Percentiles rank a stretch among this genome's conserved stretches.
These are phyloP conservation scores for Boletellus ananas DNA, from an alignment of 768 basidiomycete species.

Conservation along the genomic window DNA sequence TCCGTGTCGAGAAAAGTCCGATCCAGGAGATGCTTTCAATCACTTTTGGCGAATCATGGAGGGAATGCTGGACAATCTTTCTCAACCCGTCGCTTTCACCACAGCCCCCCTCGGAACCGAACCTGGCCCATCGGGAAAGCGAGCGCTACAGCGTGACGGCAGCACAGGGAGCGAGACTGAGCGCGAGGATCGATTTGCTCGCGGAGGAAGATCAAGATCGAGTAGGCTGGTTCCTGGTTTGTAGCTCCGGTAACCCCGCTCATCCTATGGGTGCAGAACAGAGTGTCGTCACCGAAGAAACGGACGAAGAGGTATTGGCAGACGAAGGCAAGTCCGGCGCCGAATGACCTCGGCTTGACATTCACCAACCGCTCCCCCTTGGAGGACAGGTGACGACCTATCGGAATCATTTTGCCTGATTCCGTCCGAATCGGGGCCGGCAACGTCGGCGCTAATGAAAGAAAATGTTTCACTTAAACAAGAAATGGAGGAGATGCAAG, in stretches of 20 bases:
- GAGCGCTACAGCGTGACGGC: constrained; percentile 41
- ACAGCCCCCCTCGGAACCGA: constrained; percentile 65
- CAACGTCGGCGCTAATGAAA: constrained; percentile 49
- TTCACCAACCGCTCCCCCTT: constrained; percentile 3
- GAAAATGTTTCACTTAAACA: constrained; percentile 65
- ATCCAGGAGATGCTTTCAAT: constrained; percentile 83
- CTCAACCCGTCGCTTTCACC: constrained; percentile 75
- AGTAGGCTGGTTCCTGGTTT: constrained; percentile 13
- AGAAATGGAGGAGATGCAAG: constrained; percentile 56
- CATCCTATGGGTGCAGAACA: constrained; percentile 19
- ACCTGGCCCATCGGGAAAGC: constrained; percentile 20
- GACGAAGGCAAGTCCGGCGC: constrained; percentile 52
- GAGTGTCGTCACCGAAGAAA: constrained; percentile 35
- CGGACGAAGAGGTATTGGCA: constrained; percentile 58
- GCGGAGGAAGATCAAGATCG: constrained; percentile 19
- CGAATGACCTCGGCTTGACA: not conserved
- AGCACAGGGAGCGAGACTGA: constrained; percentile 67
- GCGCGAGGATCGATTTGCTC: constrained; percentile 56
- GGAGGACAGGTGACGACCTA: constrained; percentile 53
- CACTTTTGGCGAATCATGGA: constrained; percentile 88
- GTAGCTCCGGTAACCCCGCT: not conserved
- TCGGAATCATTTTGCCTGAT: constrained; percentile 80
- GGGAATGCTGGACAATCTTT: constrained; percentile 81
- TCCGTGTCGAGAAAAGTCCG: constrained; percentile 45
- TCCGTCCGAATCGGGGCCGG: constrained; percentile 55